Conservation (phyloP, 176 grass and related monocot species). For the Tuctoria greenei region DNA sequence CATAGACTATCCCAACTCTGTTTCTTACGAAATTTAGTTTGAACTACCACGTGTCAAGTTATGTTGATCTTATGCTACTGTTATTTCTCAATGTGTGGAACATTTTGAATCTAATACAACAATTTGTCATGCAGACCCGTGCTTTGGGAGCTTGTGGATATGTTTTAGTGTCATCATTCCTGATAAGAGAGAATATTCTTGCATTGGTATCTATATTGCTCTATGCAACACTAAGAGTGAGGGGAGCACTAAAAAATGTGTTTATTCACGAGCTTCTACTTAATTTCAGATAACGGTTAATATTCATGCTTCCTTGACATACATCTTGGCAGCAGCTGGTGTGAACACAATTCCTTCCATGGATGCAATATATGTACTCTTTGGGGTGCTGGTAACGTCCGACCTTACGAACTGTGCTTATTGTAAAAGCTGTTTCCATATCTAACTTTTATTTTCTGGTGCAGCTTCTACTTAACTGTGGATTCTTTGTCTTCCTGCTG, state of each 20-base stretch:
- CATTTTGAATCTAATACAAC: constrained; percentile 26
- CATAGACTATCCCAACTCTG: not conserved
- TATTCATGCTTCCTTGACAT: constrained; percentile 85
- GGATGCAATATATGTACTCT: constrained; percentile 79
- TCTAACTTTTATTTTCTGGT: constrained; percentile 21
- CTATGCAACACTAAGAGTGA: constrained; percentile 29
- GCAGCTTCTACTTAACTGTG: constrained; percentile 89
- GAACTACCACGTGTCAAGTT: not conserved
- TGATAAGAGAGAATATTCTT: constrained; percentile 95
- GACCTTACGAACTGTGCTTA: constrained; percentile 1
- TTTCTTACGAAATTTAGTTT: constrained; percentile 9
- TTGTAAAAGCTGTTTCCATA: not conserved
- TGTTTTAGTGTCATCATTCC: constrained; percentile 81
- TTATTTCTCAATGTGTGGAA: constrained; percentile 6
- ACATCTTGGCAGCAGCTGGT: constrained; percentile 62
- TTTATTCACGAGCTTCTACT: constrained; percentile 25
- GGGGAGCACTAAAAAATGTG: not conserved
- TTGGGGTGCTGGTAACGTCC: constrained; percentile 76
- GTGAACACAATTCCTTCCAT: constrained; percentile 75
- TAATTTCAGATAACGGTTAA: constrained; percentile 86
- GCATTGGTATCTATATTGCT: constrained; percentile 60
- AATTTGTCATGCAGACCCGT: constrained; percentile 53
- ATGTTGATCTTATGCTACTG: not conserved
- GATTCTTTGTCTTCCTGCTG: constrained; percentile 82
- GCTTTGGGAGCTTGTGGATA: constrained; percentile 81